Base-by-base conservation (phyloP, 192 early-diverging fungal species). In the Chytriomyces sp. region DNA sequence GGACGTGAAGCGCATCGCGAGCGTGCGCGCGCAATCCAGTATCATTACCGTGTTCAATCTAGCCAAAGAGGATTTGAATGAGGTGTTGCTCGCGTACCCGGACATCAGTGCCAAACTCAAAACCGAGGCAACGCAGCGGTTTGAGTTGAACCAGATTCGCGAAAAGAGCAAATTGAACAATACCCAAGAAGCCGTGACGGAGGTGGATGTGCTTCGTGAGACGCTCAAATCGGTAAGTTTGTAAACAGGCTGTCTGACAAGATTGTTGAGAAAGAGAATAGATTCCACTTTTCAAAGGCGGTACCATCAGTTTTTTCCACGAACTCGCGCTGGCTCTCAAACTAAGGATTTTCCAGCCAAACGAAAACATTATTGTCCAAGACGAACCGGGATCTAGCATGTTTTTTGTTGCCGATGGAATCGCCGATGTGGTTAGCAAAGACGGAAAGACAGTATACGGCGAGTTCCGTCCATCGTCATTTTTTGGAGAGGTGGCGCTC, bases 401-500 rank as follows among this genome's bases (percentile, higher is more conserved):
- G 85, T 86, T 72, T 53, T 87, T 86, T 73, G 79, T 86, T 2
- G 65, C 88, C 26, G 84, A 83, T 56, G 85, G 85, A 30, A 70
- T 58, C 12, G 85, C 78, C 14, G 78, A 87, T 52, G 84, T 86
- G 3, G 74, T 82, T 12, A 83, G 80, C 14, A 80, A 87, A 37
- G 80, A 86, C 56, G 80, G 81, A 2, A 70, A 38, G 25, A 73
- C 58, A 12, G 60, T 82, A 12, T 86, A 76, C 59, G 85, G 84
- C 31, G 79, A 85, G 52, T 64, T 87, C 38, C 52, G 54, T 28
- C 39, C 68, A 8, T 74, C 70, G 10, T 63, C 77, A 28, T 86
- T 80, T 60, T 86, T 86, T 68, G 85, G 85, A 4, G 85, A 86
- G 74, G 85, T 86, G 22, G 81, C 85, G 12, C 68, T 86, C 22